A percentile compares a stretch with the other conserved stretches of the same genome.
phyloP scores from a whole-genome alignment of 805 yeast genomes.

The Candida tammaniensis region DNA sequence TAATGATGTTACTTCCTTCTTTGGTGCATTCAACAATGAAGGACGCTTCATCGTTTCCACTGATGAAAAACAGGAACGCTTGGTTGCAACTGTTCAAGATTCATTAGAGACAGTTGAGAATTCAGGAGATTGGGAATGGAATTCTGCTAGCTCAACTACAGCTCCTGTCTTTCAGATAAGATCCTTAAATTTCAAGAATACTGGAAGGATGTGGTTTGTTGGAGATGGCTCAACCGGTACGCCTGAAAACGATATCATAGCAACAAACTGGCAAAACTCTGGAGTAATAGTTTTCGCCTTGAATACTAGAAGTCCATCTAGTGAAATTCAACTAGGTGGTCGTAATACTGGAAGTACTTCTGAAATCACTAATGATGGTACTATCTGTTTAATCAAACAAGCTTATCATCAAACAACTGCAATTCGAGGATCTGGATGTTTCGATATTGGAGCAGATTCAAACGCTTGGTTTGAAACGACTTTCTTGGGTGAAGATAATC shows the following conservation, averaged over 20 bases:
- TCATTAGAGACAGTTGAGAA: constrained; percentile 12
- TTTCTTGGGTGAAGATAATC: constrained; percentile 2
- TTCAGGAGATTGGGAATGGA: constrained; percentile 19
- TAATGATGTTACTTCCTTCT: constrained; percentile 17
- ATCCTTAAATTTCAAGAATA: constrained; percentile 13
- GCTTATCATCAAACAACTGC: constrained; percentile 14
- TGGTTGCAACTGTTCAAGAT: constrained; percentile 12
- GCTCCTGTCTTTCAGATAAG: constrained; percentile 14
- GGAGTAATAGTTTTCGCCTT: constrained; percentile 15
- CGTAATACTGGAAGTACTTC: constrained; percentile 10
- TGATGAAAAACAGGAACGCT: constrained; percentile 10
- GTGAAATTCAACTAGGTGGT: constrained; percentile 13
- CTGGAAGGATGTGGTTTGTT: constrained; percentile 16
- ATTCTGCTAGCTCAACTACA: constrained; percentile 12
- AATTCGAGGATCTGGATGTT: constrained; percentile 19
- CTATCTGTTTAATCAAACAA: constrained; percentile 22
- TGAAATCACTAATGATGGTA: constrained; percentile 17
- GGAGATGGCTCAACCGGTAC: constrained; percentile 11
- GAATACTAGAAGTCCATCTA: constrained; percentile 9
- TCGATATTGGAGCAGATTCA: constrained; percentile 13
- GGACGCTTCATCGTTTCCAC: constrained; percentile 18
- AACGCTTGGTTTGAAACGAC: constrained; percentile 10
- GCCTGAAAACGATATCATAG: constrained; percentile 12
- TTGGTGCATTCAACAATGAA: constrained; percentile 20
- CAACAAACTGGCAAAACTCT: constrained; percentile 11